A percentile compares a stretch with the other conserved stretches of the same genome.
Conservation (phyloP, 2,329 filamentous ascomycete species). For the Hortaea sp. region DNA sequence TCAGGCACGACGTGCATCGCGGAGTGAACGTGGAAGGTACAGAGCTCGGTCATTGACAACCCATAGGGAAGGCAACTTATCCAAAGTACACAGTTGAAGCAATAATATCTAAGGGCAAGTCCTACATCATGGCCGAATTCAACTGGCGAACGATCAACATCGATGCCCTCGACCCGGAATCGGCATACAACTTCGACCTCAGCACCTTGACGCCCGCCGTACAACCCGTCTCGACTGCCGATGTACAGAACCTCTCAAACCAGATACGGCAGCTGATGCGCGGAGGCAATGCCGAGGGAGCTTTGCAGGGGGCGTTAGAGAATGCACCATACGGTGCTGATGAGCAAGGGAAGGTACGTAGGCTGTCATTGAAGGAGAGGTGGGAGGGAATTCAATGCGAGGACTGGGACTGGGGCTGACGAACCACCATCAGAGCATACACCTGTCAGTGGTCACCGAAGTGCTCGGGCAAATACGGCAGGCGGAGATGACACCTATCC, state of each 20-base stretch:
- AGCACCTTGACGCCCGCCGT: slow-evolving; percentile 69
- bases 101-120: neutral
- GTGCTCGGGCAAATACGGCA: slow-evolving; percentile 94
- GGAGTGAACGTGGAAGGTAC: too few species aligned
- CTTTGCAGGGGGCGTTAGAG: slow-evolving; percentile 73
- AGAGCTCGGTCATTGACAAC: neutral
- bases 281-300: slow-evolving; percentile 78
- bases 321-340: slow-evolving; percentile 62
- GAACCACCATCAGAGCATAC: slow-evolving; percentile 54
- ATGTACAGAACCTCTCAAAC: slow-evolving; percentile 65
- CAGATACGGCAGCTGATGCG: slow-evolving; percentile 83
- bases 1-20: neutral
- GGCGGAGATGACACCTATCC: slow-evolving; percentile 83
- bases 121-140: slow-evolving; percentile 35
- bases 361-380: neutral
- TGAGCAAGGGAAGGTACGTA: slow-evolving; percentile 41
- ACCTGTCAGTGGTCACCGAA: slow-evolving; percentile 80
- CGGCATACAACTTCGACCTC: slow-evolving; percentile 81
- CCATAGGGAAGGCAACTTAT: neutral
- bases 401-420: neutral
- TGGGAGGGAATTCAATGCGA: neutral
- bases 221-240: slow-evolving; percentile 62
- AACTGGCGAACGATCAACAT: slow-evolving; percentile 88
- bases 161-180: slow-evolving; percentile 82
- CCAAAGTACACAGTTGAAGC: neutral